Percentiles rank a stretch among this genome's conserved stretches.
phyloP scores from a whole-genome alignment of 2,329 filamentous ascomycete species.

The Xylariaceae sp. region DNA sequence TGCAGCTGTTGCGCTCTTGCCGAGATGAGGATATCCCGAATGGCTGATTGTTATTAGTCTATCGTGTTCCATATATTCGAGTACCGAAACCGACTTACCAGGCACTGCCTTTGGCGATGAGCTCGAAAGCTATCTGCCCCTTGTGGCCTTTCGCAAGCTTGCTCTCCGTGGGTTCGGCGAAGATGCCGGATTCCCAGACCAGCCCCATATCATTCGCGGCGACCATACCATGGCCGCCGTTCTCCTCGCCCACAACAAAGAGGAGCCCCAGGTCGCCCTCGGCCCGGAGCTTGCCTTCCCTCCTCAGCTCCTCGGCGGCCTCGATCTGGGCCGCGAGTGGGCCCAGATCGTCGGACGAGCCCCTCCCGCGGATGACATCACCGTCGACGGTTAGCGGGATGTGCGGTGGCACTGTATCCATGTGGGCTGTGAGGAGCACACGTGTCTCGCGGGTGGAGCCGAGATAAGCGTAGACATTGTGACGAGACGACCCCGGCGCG shows the following conservation, averaged over 20 bases:
- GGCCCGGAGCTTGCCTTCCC: slow-evolving; percentile 19
- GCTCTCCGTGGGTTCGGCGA: slow-evolving; percentile 51
- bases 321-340: slow-evolving; percentile 45
- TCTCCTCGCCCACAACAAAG: slow-evolving; percentile 46
- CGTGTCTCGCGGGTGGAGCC: slow-evolving; percentile 29
- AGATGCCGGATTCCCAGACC: slow-evolving; percentile 42
- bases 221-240: slow-evolving; percentile 48
- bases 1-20: slow-evolving; percentile 32
- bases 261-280: slow-evolving; percentile 29
- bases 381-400: slow-evolving; percentile 42
- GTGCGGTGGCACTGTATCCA: slow-evolving; percentile 44
- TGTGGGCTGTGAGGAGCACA: slow-evolving; percentile 33
- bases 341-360: slow-evolving; percentile 34
- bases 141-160: slow-evolving; percentile 51
- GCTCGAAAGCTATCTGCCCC: slow-evolving; percentile 35
- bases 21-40: slow-evolving; percentile 34
- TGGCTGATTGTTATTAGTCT: no score
- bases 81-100: slow-evolving; percentile 16
- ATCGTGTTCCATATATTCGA: no score
- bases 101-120: slow-evolving; percentile 27
- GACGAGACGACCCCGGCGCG: slow-evolving; percentile 29
- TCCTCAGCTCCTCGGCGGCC: slow-evolving; percentile 35
- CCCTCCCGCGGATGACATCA: slow-evolving; percentile 43
- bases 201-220: slow-evolving; percentile 41
- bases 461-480: slow-evolving; percentile 38